phyloP scores from a whole-genome alignment of 148 eudicot genomes.

The Rhododendron ovatum region DNA sequence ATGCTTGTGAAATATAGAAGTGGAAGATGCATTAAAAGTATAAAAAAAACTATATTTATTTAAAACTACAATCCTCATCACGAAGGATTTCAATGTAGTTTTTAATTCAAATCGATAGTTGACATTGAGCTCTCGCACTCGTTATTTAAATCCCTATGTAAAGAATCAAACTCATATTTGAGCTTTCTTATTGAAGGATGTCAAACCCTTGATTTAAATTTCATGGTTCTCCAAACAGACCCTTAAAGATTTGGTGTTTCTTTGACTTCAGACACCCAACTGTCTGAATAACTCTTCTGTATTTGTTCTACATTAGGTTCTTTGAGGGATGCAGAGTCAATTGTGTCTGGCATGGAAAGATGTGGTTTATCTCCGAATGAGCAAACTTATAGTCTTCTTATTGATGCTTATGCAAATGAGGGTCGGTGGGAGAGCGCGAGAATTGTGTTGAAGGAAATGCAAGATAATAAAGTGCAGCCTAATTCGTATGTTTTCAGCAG shows the following conservation, averaged over 20 bases:
- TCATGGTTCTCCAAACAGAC: neutral
- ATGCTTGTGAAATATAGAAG: neutral
- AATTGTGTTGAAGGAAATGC: slow-evolving; percentile 92
- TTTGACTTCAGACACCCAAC: neutral
- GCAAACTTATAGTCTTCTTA: slow-evolving; percentile 76
- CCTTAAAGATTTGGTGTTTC: neutral
- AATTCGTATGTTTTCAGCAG: slow-evolving; percentile 74
- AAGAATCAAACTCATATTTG: neutral
- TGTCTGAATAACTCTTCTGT: neutral
- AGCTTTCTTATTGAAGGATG: neutral
- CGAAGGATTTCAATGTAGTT: neutral
- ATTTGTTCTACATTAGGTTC: slow-evolving; percentile 15
- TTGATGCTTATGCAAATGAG: slow-evolving; percentile 83
- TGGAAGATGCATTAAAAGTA: neutral
- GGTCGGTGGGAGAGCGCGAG: slow-evolving; percentile 98
- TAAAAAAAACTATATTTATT: too few species aligned
- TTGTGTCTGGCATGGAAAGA: slow-evolving; percentile 87
- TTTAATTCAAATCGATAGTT: neutral
- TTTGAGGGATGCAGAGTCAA: slow-evolving; percentile 68
- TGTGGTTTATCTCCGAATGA: slow-evolving; percentile 76
- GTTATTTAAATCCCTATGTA: neutral
- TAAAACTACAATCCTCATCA: neutral
- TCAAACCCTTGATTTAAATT: neutral
- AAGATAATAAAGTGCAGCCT: slow-evolving; percentile 60
- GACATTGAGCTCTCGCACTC: neutral